These are phyloP conservation scores for Tolypocladium inflatum DNA, from an alignment of 2,329 filamentous ascomycete genomes.

Conservation along the genomic window DNA sequence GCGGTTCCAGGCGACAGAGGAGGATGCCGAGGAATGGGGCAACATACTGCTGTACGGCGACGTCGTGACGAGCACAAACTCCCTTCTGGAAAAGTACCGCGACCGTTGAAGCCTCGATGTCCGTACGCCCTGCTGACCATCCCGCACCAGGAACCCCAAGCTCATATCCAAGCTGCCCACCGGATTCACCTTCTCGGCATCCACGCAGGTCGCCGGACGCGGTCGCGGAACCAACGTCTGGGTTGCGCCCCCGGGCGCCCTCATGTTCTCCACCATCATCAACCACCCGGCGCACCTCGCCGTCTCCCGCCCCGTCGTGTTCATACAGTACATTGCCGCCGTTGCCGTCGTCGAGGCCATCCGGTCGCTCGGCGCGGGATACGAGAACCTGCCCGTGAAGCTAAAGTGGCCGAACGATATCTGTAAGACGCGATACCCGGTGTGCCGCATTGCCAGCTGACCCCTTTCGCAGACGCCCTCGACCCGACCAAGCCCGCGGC, in stretches of 20 bases:
- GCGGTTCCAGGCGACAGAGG: conserved; percentile 49
- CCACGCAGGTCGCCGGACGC: conserved; percentile 77
- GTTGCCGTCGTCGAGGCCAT: conserved; percentile 81
- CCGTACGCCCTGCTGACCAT: neutral
- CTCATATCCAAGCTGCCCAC: conserved; percentile 67
- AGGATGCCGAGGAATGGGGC: conserved; percentile 61
- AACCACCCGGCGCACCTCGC: conserved; percentile 71
- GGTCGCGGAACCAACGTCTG: conserved; percentile 90
- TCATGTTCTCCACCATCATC: conserved; percentile 84
- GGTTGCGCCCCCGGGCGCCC: conserved; percentile 77
- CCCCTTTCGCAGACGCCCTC: conserved; percentile 42
- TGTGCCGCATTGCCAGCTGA: neutral
- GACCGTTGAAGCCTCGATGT: neutral
- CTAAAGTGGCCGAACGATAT: conserved; percentile 99
- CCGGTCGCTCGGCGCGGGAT: conserved; percentile 67
- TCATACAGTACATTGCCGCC: conserved; percentile 87
- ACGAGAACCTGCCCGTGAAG: conserved; percentile 66
- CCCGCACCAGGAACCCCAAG: conserved; percentile 54
- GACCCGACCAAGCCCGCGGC: conserved; percentile 47
- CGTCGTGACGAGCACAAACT: conserved; percentile 90
- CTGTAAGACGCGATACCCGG: conserved; percentile 32
- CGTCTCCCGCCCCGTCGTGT: conserved; percentile 69
- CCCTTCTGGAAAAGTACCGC: conserved; percentile 73
- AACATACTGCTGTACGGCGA: conserved; percentile 76
- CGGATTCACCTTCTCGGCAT: conserved; percentile 83